A percentile compares a stretch with the other conserved stretches of the same genome.
phyloP scores from a whole-genome alignment of 306 rosid genomes.

The Alnus glutinosa region DNA sequence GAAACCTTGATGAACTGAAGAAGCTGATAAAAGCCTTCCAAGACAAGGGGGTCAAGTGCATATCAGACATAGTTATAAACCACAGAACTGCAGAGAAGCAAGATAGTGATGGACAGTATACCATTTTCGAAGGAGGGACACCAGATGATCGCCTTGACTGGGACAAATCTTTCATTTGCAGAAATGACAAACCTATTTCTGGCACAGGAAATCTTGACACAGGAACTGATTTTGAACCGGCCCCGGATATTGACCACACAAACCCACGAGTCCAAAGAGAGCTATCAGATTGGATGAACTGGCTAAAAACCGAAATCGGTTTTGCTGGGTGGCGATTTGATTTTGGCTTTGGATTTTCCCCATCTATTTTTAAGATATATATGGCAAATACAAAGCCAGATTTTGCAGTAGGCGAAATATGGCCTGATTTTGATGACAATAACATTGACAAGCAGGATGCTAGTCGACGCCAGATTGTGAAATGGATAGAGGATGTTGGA shows the following conservation, averaged over 20 bases:
- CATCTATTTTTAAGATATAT: not conserved
- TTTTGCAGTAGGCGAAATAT: not conserved
- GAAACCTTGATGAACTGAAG: constrained; percentile 9
- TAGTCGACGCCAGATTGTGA: constrained; percentile 15
- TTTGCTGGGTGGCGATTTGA: not conserved
- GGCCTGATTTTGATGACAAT: not conserved
- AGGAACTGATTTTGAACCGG: not conserved
- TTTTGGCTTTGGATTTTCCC: not conserved
- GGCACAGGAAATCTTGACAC: constrained; percentile 2
- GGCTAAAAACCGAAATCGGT: not conserved
- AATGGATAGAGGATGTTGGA: constrained; percentile 40
- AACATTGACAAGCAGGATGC: constrained; percentile 18
- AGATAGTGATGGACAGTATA: not conserved
- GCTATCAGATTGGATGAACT: constrained; percentile 11
- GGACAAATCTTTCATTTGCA: not conserved
- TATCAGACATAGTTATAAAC: constrained; percentile 3
- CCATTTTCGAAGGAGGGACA: constrained; percentile 8
- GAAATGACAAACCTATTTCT: not conserved
- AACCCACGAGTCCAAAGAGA: constrained; percentile 2
- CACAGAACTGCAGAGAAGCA: not conserved
- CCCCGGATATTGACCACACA: not conserved
- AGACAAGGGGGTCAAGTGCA: constrained; percentile 8
- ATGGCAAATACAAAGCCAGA: not conserved
- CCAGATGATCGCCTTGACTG: constrained; percentile 2
- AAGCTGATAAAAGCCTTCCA: not conserved